Base-by-base conservation (phyloP, 2,329 filamentous ascomycete species). In the Dothistroma septosporum region DNA sequence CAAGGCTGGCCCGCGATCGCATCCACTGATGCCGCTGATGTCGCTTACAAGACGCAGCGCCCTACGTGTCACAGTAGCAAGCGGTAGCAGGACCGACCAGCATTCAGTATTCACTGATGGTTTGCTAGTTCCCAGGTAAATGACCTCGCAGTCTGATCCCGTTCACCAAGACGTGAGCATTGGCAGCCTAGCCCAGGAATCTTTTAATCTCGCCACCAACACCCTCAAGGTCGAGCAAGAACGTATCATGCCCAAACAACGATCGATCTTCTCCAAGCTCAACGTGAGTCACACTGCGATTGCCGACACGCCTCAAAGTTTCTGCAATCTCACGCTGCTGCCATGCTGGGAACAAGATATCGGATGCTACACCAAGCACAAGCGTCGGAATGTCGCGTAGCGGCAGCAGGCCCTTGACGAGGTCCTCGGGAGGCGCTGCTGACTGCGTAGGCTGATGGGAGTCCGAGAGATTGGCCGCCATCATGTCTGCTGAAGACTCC, bases 311-410 rank as follows among this genome's bases (percentile, higher is more conserved):
- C 61, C 86, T 85, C 65, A 99, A 79, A 2, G 93, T 89, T 71
- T 93, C 87, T 3, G 92, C 93, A 63, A 99, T 87, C 76, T 99
- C 94, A 57, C 90, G 85, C 79, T 99, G 94, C 78, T 99, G 94
- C 93, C 94, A 99, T 0, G 94, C 92, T 0, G 94, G 94, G 77
- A 99, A 99, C 37, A 99, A 79, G 54, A 97, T 97, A 73, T 99
- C 94, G 69, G 91, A 97, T 0, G 91, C 91, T 4, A 97, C 94
- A 35, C 94, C 94, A 79, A 99, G 87, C 11, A 99, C 90, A 22
- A 99, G 81, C 0, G 91, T 88, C 0, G 91, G 90, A 54, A 88
- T 93, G 63, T 92, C 83, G 57, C 87, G 85, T 57, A 97, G 76
- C 0, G 85, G 78, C 4, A 84, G 78, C 21, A 99, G 79, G 0